Base-by-base conservation (phyloP, 805 yeast genomes). In the Kurtzmaniella cleridarum region DNA sequence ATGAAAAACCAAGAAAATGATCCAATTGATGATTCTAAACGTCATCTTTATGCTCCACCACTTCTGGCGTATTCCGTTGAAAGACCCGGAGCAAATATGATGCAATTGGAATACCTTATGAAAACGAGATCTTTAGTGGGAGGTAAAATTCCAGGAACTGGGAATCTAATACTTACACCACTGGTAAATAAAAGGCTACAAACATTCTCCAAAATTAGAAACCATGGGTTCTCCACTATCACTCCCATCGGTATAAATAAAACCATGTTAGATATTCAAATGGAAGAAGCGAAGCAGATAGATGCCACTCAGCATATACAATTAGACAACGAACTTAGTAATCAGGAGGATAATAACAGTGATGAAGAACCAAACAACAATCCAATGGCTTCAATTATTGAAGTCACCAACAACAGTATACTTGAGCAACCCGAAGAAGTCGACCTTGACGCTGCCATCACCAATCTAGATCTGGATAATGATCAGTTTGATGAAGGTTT, bases 21-120 rank as follows among this genome's bases (percentile, higher is more conserved):
- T 10, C 15, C 14, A 36, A 23, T 36, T 14, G 20, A 28, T 20
- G 36, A 44, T 15, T 41, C 46, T 20, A 41, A 46, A 30, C 34
- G 44, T 26, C 47, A 50, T 28, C 49, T 55, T n/a, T 64, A 55
- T 43, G 77, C 77, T 1, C 81, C 81, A 2, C 79, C 82, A 7
- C 53, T 78, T 16, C 68, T 75, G 14, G 76, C 79, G 2, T 78
- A 76, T 47, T 67, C 78, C 0, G 66, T 80, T 3, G 75, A 71
- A 15, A 57, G 62, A 40, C 58, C 61, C 9, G 64, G 62, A 1
- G 51, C 56, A 7, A 50, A 48, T 32, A 16, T 51, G 7, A 32
- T 43, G 11, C 48, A 52, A 38, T 41, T 50, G 27, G 54, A 49
- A 17, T 48, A 46, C 35, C 48, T 49, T 5, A 46, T 48, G 23